Evolutionary conservation across 148 eudicot species (phyloP).

Genomic region (Hydrangea macrophylla): DNA sequence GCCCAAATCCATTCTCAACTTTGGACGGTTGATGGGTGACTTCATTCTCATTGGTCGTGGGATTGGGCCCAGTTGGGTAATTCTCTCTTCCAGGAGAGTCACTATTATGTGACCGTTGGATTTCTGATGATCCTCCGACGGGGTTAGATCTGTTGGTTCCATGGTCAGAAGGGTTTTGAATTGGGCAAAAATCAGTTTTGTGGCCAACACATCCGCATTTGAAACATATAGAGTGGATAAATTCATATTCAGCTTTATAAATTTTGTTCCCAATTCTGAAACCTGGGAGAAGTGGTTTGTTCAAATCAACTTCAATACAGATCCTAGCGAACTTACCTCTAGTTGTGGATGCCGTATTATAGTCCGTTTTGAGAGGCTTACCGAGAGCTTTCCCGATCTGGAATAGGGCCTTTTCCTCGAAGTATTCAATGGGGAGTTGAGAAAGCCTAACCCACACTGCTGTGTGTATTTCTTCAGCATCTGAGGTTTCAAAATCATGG

Average conservation of each 20-base stretch:
- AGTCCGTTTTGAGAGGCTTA: neutral
- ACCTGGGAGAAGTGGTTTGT: neutral
- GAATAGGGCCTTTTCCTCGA: neutral
- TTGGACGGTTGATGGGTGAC: too few species aligned
- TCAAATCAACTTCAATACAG: slow-evolving; percentile 1
- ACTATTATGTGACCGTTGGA: too few species aligned
- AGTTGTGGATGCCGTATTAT: neutral
- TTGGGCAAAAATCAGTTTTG: neutral
- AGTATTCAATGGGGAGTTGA: neutral
- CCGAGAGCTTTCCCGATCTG: too few species aligned
- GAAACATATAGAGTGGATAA: neutral
- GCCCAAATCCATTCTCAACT: too few species aligned
- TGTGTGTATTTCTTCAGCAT: neutral
- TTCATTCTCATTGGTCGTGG: too few species aligned
- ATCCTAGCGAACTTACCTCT: slow-evolving; percentile 2
- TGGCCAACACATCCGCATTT: neutral
- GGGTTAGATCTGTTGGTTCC: too few species aligned
- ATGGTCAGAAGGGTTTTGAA: too few species aligned
- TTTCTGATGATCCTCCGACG: too few species aligned
- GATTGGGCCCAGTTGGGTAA: too few species aligned
- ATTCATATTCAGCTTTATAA: slow-evolving; percentile 1
- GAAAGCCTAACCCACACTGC: too few species aligned
- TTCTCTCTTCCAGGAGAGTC: too few species aligned
- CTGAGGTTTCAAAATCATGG: neutral
- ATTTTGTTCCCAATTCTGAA: neutral